Conservation (phyloP, 2,329 filamentous ascomycete species). For the Albophoma yamanashiensis region DNA sequence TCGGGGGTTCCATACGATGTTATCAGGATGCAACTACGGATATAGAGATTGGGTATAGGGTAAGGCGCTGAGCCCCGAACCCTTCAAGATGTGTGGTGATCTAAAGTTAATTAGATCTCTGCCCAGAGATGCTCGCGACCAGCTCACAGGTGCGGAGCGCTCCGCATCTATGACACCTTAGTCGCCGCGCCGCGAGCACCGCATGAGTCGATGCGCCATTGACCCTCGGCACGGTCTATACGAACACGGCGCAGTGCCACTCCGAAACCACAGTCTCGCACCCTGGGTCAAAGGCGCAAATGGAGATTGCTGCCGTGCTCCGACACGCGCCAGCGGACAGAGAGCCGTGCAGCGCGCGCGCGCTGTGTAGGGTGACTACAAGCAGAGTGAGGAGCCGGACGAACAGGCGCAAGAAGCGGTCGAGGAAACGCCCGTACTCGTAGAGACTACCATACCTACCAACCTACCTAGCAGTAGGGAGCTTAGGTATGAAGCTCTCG, state of each 20-base stretch:
- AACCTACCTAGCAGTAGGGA: no score
- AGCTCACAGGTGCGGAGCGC: no score
- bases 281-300: background rate
- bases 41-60: no score
- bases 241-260: background rate
- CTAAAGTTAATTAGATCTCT: no score
- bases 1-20: no score
- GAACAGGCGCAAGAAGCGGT: background rate
- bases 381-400: background rate
- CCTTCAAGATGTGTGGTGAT: no score
- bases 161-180: background rate
- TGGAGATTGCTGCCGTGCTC: background rate
- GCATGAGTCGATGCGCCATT: background rate
- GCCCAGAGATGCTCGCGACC: no score
- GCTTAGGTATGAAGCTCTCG: no score
- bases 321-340: background rate
- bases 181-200: background rate
- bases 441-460: no score
- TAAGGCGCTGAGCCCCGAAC: no score
- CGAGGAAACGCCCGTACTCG: background rate
- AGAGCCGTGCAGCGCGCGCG: background rate
- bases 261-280: background rate
- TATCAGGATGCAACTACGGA: no score
- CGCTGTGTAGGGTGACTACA: background rate
- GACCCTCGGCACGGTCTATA: background rate